phyloP scores from a whole-genome alignment of 2,329 filamentous ascomycete species.

The Arthrobotrys sinensis region DNA sequence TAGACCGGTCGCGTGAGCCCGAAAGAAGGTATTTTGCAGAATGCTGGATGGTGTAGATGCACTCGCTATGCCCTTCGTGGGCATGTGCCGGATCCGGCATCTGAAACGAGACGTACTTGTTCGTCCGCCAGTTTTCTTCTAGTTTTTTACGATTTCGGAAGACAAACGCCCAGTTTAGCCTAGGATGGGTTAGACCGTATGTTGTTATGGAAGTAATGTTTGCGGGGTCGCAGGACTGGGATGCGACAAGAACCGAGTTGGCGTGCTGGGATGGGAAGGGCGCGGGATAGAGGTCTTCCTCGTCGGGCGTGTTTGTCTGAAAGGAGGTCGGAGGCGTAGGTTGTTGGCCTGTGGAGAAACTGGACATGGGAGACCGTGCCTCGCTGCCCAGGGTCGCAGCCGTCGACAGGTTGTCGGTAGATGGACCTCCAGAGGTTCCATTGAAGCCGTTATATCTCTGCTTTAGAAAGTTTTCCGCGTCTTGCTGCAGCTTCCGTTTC shows the following conservation, averaged over 20 bases:
- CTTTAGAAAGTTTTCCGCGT: constrained; percentile 48
- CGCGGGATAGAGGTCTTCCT: constrained; percentile 48
- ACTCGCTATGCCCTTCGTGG: constrained; percentile 88
- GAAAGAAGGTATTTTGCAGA: constrained; percentile 88
- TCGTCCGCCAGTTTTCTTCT: constrained; percentile 92
- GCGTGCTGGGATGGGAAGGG: constrained; percentile 38
- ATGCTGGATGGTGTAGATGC: constrained; percentile 95
- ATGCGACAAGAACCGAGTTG: constrained; percentile 50
- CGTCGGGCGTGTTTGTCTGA: constrained; percentile 56
- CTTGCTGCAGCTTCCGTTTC: constrained; percentile 52
- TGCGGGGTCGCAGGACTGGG: constrained; percentile 55
- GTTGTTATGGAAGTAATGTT: constrained; percentile 68
- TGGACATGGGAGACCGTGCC: constrained; percentile 65
- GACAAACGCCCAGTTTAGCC: constrained; percentile 91
- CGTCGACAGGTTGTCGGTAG: constrained; percentile 44
- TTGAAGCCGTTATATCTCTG: constrained; percentile 43
- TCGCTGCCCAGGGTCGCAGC: constrained; percentile 49
- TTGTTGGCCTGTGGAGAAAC: constrained; percentile 67
- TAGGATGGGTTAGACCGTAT: constrained; percentile 73
- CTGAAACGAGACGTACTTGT: constrained; percentile 87
- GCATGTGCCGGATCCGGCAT: constrained; percentile 86
- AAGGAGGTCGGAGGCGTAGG: constrained; percentile 56
- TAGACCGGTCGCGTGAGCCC: constrained; percentile 88
- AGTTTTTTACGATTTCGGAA: constrained; percentile 88
- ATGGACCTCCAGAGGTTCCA: constrained; percentile 3